Conservation (phyloP, 2,329 filamentous ascomycete genomes). For the Trichoderma sp. region DNA sequence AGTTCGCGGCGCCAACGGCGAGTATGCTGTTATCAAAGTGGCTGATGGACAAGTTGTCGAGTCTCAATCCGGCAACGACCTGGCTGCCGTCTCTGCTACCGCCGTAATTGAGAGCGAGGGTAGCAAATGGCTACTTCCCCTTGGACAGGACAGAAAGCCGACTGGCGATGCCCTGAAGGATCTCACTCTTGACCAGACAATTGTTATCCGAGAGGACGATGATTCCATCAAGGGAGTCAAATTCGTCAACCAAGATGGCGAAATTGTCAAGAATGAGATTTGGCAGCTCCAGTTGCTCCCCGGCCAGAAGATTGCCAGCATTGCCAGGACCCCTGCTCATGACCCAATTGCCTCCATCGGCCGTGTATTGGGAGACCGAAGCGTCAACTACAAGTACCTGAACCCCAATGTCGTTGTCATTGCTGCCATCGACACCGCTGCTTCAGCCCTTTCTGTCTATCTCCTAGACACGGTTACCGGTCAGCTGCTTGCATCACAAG, state of each 20-base stretch:
- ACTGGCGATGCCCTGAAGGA: constrained; percentile 45
- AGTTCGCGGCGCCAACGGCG: constrained; percentile 59
- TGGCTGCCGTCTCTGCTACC: constrained; percentile 37
- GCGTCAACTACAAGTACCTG: constrained; percentile 96
- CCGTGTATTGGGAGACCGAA: constrained; percentile 83
- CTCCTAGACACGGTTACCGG: constrained; percentile 86
- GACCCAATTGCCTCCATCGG: constrained; percentile 95
- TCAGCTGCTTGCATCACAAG: constrained; percentile 68
- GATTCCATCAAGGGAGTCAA: constrained; percentile 55
- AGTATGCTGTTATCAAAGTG: constrained; percentile 56
- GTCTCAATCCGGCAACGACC: constrained; percentile 25
- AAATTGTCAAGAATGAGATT: constrained; percentile 45
- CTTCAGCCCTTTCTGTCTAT: constrained; percentile 65
- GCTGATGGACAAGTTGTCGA: constrained; percentile 52
- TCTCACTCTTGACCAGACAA: constrained; percentile 48
- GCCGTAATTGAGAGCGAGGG: constrained; percentile 51
- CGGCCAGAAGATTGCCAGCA: constrained; percentile 64
- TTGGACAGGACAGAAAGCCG: constrained; percentile 48
- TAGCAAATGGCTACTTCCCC: constrained; percentile 53
- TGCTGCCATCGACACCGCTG: constrained; percentile 60
- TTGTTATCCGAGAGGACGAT: constrained; percentile 51
- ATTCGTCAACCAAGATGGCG: constrained; percentile 44
- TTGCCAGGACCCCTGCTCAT: constrained; percentile 67
- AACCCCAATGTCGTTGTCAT: constrained; percentile 83
- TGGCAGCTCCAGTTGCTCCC: constrained; percentile 73